A percentile compares a stretch with the other conserved stretches of the same genome.
Evolutionary conservation across 139 green algal species (phyloP).

Genomic region (Ettlia oleoabundans): DNA sequence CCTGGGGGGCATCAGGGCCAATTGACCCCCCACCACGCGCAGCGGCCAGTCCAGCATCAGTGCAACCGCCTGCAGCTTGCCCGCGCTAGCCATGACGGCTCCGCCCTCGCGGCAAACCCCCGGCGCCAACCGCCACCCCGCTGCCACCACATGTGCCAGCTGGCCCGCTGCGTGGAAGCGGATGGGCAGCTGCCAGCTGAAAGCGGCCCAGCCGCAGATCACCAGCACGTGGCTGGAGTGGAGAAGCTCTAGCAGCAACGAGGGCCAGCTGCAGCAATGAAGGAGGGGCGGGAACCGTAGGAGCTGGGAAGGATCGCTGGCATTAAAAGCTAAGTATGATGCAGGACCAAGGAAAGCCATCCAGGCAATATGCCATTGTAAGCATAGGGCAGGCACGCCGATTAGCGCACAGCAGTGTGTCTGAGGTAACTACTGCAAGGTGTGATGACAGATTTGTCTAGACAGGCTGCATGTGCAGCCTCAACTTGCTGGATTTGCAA

Average conservation of each 20-base stretch:
- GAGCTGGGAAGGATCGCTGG: no score
- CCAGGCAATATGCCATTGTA: no score
- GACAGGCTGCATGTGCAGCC: no score
- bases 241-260: neutral
- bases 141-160: neutral
- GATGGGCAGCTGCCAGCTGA: neutral
- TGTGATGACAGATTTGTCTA: no score
- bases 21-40: neutral
- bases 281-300: no score
- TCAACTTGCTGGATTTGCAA: no score
- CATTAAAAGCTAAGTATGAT: no score
- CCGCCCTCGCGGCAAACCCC: neutral
- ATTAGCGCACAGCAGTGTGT: neutral
- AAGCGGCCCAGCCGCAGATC: neutral
- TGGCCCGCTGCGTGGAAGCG: neutral
- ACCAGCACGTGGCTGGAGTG: neutral
- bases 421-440: no score
- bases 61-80: neutral
- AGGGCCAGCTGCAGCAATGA: neutral
- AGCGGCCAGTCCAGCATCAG: conserved; percentile 6
- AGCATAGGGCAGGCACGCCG: neutral
- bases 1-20: neutral
- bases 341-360: no score
- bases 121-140: neutral
- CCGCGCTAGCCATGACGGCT: neutral